These are phyloP conservation scores for Umbelopsis ramanniana DNA, from an alignment of 192 early-diverging fungal genomes.

Conservation along the genomic window DNA sequence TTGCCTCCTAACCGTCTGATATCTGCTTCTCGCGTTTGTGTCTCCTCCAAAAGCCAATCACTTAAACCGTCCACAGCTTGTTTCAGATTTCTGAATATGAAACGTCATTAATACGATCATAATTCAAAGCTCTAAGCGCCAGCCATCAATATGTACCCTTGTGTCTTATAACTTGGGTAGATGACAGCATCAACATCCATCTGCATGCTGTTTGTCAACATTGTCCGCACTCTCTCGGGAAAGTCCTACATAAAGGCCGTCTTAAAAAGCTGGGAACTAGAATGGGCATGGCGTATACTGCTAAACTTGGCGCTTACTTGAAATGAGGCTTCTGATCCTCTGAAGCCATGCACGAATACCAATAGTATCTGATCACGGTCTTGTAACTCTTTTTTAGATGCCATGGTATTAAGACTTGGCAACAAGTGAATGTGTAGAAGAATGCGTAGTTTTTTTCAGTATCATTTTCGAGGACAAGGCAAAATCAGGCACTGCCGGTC, in stretches of 20 bases:
- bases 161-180: slow-evolving; percentile 62
- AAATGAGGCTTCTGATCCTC: slow-evolving; percentile 55
- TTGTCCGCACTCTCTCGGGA: slow-evolving; percentile 53
- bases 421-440: too few species aligned
- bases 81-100: slow-evolving; percentile 27
- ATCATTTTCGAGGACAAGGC: too few species aligned
- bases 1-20: slow-evolving; percentile 5
- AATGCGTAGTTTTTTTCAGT: too few species aligned
- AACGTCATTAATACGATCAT: background rate
- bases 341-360: slow-evolving; percentile 64
- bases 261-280: background rate
- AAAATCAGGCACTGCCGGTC: too few species aligned
- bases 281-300: background rate
- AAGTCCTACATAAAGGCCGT: slow-evolving; percentile 44
- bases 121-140: too few species aligned
- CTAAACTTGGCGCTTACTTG: slow-evolving; percentile 31
- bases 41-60: slow-evolving; percentile 50
- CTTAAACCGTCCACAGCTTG: slow-evolving; percentile 51
- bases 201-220: slow-evolving; percentile 43
- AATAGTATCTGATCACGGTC: slow-evolving; percentile 48
- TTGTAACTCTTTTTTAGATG: background rate
- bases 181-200: slow-evolving; percentile 53
- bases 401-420: background rate
- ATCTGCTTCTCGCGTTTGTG: slow-evolving; percentile 38
- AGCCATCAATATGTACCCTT: slow-evolving; percentile 39